A percentile compares a stretch with the other conserved stretches of the same genome.
These are phyloP conservation scores for Bruguiera parviflora DNA, from an alignment of 345 rosid genomes.

Conservation along the genomic window DNA sequence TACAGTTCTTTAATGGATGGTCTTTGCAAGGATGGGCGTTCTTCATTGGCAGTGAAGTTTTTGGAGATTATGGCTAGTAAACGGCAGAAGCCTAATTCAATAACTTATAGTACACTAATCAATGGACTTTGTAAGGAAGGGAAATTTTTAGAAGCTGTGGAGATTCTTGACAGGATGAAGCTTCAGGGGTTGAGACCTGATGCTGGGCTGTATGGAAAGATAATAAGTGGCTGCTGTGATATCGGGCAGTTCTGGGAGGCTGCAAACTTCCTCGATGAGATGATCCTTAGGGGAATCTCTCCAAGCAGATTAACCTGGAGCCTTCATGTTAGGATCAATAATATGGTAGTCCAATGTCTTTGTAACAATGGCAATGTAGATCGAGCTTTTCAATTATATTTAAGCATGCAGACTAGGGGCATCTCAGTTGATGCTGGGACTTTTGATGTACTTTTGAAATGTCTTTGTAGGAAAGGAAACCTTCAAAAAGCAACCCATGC, in stretches of 20 bases:
- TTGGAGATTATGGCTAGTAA: slow-evolving; percentile 63
- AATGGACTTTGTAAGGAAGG: slow-evolving; percentile 74
- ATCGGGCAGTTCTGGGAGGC: slow-evolving; percentile 60
- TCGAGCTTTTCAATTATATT: slow-evolving; percentile 62
- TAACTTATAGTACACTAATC: slow-evolving; percentile 64
- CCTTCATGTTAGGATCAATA: slow-evolving; percentile 61
- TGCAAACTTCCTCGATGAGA: slow-evolving; percentile 83
- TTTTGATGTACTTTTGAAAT: slow-evolving; percentile 43
- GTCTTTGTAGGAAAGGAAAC: slow-evolving; percentile 58
- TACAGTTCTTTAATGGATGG: slow-evolving; percentile 82
- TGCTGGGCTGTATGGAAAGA: slow-evolving; percentile 75
- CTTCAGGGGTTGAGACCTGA: slow-evolving; percentile 87
- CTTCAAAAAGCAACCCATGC: slow-evolving; percentile 50
- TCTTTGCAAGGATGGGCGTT: slow-evolving; percentile 59
- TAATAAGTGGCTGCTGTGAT: slow-evolving; percentile 56
- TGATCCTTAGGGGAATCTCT: slow-evolving; percentile 55
- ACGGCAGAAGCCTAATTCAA: slow-evolving; percentile 54
- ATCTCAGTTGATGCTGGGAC: slow-evolving; percentile 54
- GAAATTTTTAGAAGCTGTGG: slow-evolving; percentile 62
- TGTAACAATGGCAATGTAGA: slow-evolving; percentile 33
- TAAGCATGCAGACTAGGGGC: slow-evolving; percentile 63
- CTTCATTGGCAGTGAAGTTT: slow-evolving; percentile 60
- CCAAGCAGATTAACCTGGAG: slow-evolving; percentile 76
- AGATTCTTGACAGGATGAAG: slow-evolving; percentile 80
- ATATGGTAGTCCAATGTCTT: slow-evolving; percentile 61